Percentiles rank a stretch among this genome's conserved stretches.
These are phyloP conservation scores for Ustilago esculenta DNA, from an alignment of 1,284 basidiomycete genomes.

Conservation along the genomic window DNA sequence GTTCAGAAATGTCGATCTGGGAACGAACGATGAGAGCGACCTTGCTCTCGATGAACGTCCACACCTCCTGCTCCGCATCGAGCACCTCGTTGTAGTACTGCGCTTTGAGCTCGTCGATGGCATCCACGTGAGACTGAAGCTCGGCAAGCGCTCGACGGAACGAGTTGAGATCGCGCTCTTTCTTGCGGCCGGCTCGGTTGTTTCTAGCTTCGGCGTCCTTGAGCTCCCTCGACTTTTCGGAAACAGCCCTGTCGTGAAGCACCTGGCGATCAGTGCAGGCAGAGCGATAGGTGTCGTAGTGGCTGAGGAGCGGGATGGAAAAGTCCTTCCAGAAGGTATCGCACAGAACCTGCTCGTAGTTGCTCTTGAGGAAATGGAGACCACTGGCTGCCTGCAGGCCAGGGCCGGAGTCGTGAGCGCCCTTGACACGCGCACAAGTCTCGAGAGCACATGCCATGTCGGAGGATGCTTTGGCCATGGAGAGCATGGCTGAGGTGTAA, in stretches of 20 bases:
- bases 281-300: slow-evolving; percentile 81
- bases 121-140: slow-evolving; percentile 87
- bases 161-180: slow-evolving; percentile 72
- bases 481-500: slow-evolving; percentile 83
- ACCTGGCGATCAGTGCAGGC: slow-evolving; percentile 72
- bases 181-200: slow-evolving; percentile 75
- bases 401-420: slow-evolving; percentile 57
- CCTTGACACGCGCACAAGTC: slow-evolving; percentile 62
- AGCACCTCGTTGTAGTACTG: slow-evolving; percentile 85
- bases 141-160: slow-evolving; percentile 68
- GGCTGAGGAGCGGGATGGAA: slow-evolving; percentile 85
- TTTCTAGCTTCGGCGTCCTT: slow-evolving; percentile 88
- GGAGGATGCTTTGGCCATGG: slow-evolving; percentile 85
- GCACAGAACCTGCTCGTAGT: slow-evolving; percentile 89
- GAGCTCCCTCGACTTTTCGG: slow-evolving; percentile 84
- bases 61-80: slow-evolving; percentile 90
- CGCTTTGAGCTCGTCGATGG: slow-evolving; percentile 81
- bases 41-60: slow-evolving; percentile 81
- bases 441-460: slow-evolving; percentile 78
- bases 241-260: slow-evolving; percentile 64
- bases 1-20: slow-evolving; percentile 70
- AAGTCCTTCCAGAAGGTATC: slow-evolving; percentile 88
- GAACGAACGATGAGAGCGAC: slow-evolving; percentile 57
- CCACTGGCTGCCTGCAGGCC: slow-evolving; percentile 70
- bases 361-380: slow-evolving; percentile 88